Conservation (phyloP, 1,139 yeast species). For the Magnusiomyces magnusii region DNA sequence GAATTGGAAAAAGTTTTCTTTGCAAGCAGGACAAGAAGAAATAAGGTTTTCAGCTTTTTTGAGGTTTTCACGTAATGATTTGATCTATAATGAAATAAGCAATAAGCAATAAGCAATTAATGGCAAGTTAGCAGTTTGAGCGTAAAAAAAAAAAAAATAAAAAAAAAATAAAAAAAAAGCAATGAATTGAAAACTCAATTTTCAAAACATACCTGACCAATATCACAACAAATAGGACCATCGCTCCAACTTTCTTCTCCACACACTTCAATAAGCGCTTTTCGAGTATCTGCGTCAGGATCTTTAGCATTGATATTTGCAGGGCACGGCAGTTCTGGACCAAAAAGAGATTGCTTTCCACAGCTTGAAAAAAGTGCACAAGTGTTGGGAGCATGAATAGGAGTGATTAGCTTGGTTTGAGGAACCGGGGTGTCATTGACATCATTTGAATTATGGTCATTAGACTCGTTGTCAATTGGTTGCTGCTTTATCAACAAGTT, state of each 20-base stretch:
- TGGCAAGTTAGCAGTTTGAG: background rate
- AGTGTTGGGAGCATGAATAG: slow-evolving; percentile 30
- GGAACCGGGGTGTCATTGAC: background rate
- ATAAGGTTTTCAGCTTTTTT: slow-evolving; percentile 72
- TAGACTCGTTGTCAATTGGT: background rate
- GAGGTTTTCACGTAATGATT: slow-evolving; percentile 45
- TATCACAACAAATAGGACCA: slow-evolving; percentile 46
- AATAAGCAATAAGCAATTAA: background rate
- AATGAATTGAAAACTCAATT: background rate
- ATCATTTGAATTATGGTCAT: background rate
- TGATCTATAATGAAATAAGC: slow-evolving; percentile 14
- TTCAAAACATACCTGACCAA: slow-evolving; percentile 41
- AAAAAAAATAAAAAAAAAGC: background rate
- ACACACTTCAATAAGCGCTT: slow-evolving; percentile 53
- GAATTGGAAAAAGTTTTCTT: slow-evolving; percentile 71
- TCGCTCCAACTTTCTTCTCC: slow-evolving; percentile 53
- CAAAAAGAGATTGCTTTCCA: slow-evolving; percentile 77
- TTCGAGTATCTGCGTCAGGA: slow-evolving; percentile 42
- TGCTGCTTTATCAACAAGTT: background rate
- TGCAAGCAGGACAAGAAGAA: slow-evolving; percentile 93
- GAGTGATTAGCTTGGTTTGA: slow-evolving; percentile 9
- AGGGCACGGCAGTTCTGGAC: slow-evolving; percentile 73
- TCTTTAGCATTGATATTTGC: slow-evolving; percentile 42
- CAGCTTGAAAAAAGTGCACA: slow-evolving; percentile 50
- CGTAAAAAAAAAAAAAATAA: background rate